Conservation (phyloP, 1,284 basidiomycete species). For the Trichosporon sp. region DNA sequence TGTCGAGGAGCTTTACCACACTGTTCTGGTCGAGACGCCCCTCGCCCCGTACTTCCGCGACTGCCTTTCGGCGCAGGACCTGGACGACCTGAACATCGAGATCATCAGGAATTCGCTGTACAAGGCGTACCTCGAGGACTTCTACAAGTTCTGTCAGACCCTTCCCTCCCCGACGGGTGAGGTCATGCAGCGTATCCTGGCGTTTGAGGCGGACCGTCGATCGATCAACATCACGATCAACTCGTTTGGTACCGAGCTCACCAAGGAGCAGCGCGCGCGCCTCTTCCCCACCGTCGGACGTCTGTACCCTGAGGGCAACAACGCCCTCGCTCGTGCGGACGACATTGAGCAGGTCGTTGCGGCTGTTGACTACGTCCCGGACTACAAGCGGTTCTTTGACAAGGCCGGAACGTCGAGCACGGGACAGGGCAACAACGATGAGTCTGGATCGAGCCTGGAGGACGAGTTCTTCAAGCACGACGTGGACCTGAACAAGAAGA, state of each 20-base stretch:
- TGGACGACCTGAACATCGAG: conserved; percentile 99
- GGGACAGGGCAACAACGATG: conserved; percentile 22
- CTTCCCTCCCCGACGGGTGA: conserved; percentile 81
- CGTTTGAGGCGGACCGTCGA: conserved; percentile 94
- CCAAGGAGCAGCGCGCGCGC: conserved; percentile 92
- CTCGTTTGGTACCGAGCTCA: conserved; percentile 91
- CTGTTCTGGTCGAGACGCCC: conserved; percentile 94
- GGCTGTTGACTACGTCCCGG: conserved; percentile 80
- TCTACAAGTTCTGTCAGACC: conserved; percentile 74
- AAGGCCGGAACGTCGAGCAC: conserved; percentile 49
- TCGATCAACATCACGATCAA: conserved; percentile 99
- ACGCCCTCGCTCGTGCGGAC: conserved; percentile 86
- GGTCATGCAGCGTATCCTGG: conserved; percentile 81
- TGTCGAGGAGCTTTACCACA: conserved; percentile 97
- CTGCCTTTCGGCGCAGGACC: conserved; percentile 88
- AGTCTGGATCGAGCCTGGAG: conserved; percentile 61
- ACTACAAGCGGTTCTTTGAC: conserved; percentile 89
- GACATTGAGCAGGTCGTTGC: conserved; percentile 89
- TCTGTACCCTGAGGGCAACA: conserved; percentile 94
- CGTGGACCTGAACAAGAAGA: conserved; percentile 86
- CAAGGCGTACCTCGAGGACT: conserved; percentile 98
- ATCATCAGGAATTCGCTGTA: conserved; percentile 99
- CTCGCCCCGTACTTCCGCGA: conserved; percentile 96
- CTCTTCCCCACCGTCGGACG: conserved; percentile 92
- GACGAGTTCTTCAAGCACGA: conserved; percentile 94